A percentile compares a stretch with the other conserved stretches of the same genome.
Conservation (phyloP, 1,284 basidiomycete genomes). For the Boletellus sp. region DNA sequence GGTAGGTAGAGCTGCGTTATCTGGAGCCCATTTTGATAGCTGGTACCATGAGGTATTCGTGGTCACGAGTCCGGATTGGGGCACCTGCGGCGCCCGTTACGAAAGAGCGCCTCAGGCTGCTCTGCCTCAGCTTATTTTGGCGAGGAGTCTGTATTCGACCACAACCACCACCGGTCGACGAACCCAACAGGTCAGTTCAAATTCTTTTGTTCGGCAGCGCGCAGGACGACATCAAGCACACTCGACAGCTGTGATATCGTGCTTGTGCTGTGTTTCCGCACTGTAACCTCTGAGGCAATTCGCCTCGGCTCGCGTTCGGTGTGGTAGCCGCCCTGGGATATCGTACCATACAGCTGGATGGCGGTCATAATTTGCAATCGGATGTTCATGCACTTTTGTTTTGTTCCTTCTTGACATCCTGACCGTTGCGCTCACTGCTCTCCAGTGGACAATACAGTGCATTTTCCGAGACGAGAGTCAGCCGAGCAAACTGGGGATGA, state of each 20-base stretch:
- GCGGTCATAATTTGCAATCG: conserved; percentile 33
- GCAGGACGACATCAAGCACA: conserved; percentile 27
- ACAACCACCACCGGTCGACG: neutral
- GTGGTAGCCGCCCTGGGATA: conserved; percentile 20
- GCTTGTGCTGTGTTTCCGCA: conserved; percentile 19
- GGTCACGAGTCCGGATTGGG: no score
- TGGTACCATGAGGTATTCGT: no score
- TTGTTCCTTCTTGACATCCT: neutral
- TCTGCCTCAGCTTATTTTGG: no score
- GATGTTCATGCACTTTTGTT: conserved; percentile 5
- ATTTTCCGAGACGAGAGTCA: no score
- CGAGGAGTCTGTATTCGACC: neutral
- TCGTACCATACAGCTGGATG: conserved; percentile 20
- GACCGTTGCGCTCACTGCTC: neutral
- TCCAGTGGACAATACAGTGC: no score
- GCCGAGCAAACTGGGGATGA: no score
- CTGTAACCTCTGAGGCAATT: neutral
- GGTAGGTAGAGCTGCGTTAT: neutral
- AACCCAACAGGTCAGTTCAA: conserved; percentile 7
- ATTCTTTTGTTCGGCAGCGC: neutral
- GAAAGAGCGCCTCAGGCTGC: no score
- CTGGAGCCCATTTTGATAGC: no score
- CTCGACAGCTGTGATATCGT: conserved; percentile 13
- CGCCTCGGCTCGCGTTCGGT: conserved; percentile 6
- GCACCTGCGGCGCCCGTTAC: no score